These are phyloP conservation scores for Saccharomycopsis fermentans DNA, from an alignment of 805 yeast genomes.

Conservation along the genomic window DNA sequence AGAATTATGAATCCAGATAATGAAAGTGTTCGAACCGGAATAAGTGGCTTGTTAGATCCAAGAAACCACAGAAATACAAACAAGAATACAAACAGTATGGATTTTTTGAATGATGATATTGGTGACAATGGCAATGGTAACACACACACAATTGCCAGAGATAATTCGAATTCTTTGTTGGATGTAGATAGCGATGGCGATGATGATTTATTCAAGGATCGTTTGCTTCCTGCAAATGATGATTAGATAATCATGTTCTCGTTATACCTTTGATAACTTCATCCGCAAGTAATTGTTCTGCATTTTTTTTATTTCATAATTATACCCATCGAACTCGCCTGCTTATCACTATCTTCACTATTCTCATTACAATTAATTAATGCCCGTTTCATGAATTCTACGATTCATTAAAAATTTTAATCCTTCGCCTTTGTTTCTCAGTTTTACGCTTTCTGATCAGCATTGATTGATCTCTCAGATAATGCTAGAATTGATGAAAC, in stretches of 20 bases:
- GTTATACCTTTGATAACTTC: background rate
- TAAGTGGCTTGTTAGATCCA: background rate
- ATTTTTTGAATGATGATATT: background rate
- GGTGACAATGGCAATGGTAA: background rate
- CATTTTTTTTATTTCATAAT: too few relatives aligned
- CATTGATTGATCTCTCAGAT: background rate
- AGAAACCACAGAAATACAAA: background rate
- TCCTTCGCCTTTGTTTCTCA: background rate
- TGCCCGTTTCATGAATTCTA: background rate
- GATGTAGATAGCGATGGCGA: conserved; percentile 1
- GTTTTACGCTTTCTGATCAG: background rate
- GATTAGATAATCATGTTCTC: background rate
- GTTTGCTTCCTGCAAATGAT: background rate
- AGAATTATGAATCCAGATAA: conserved; percentile 18
- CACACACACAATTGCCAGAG: background rate
- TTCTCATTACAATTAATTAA: background rate
- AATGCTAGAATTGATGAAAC: background rate
- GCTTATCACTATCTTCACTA: background rate
- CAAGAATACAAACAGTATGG: background rate
- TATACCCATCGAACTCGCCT: background rate
- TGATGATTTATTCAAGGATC: conserved; percentile 9
- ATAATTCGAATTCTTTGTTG: conserved; percentile 1
- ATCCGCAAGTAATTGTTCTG: too few relatives aligned
- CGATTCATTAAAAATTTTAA: background rate
- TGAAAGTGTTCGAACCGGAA: conserved; percentile 5